phyloP scores from a whole-genome alignment of 257 asterid genomes.

The Solanum ahanhuiri region DNA sequence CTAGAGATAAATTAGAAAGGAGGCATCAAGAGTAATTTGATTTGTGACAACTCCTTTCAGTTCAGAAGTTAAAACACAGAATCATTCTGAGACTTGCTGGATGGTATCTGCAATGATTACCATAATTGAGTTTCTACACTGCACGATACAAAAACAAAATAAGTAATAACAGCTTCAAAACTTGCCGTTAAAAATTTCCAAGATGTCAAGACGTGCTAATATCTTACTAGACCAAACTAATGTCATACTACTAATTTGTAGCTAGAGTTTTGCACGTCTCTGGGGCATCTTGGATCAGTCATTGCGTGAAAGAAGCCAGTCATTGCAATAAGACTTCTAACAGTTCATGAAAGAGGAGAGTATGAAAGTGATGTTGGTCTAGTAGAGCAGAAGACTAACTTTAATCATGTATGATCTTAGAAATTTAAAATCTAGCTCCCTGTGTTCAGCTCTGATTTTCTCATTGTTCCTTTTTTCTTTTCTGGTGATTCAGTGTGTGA shows the following conservation, averaged over 20 bases:
- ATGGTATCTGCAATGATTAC: not conserved
- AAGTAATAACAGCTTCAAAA: not conserved
- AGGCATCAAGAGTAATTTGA: not conserved
- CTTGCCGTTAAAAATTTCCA: not conserved
- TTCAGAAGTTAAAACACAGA: not conserved
- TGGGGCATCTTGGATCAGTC: not conserved
- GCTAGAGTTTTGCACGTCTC: not conserved
- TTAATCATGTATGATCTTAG: not conserved
- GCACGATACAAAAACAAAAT: not conserved
- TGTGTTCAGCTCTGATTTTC: not conserved
- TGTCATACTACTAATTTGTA: not conserved
- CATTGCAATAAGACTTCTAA: not conserved
- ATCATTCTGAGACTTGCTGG: not conserved
- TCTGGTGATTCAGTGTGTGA: not conserved
- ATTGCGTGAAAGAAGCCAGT: not conserved
- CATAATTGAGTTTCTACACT: not conserved
- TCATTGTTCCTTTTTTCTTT: not conserved
- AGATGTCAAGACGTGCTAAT: not conserved
- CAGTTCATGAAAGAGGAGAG: not conserved
- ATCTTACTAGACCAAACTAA: not conserved
- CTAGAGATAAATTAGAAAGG: not conserved
- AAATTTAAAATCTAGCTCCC: not conserved
- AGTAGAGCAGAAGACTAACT: not conserved
- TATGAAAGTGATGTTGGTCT: not conserved
- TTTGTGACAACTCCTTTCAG: not conserved